Evolutionary conservation across 805 yeast species (phyloP).

Genomic region (Kluyveromyces dobzhanskii): DNA sequence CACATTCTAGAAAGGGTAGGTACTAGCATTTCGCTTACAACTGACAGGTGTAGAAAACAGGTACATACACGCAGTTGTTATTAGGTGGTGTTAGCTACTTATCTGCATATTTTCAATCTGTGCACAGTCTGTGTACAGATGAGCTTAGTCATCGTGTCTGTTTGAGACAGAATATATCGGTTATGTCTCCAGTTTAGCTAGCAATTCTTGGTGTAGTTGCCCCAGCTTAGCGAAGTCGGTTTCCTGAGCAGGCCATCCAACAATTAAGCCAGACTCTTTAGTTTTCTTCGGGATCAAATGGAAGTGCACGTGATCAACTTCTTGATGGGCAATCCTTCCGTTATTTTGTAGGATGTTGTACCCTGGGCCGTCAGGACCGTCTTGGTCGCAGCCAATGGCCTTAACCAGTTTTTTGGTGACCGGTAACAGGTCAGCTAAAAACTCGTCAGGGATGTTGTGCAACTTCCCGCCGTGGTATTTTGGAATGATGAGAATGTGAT

Average conservation of each 20-base stretch:
- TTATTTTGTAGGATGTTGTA: conserved; percentile 90
- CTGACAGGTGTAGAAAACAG: too few species aligned
- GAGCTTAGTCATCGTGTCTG: too few species aligned
- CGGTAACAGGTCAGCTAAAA: conserved; percentile 78
- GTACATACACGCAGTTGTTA: too few species aligned
- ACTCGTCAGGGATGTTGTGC: conserved; percentile 89
- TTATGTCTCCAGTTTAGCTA: conserved; percentile 32
- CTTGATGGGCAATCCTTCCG: conserved; percentile 92
- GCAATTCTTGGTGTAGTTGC: conserved; percentile 52
- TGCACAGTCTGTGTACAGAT: too few species aligned
- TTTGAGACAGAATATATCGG: too few species aligned
- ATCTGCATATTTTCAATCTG: too few species aligned
- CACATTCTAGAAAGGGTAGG: too few species aligned
- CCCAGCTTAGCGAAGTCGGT: conserved; percentile 71
- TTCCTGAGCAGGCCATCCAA: conserved; percentile 91
- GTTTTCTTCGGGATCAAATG: conserved; percentile 89
- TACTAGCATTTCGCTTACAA: too few species aligned
- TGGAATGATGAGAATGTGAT: conserved; percentile 86
- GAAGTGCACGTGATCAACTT: conserved; percentile 93
- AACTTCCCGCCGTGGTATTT: conserved; percentile 89
- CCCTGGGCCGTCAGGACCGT: conserved; percentile 53
- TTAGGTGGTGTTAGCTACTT: too few species aligned
- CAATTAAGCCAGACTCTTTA: conserved; percentile 62
- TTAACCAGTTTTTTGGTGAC: conserved; percentile 78
- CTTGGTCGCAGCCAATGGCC: conserved; percentile 55